Conservation (phyloP, 192 early-diverging fungal genomes). For the Umbelopsis isabellina region DNA sequence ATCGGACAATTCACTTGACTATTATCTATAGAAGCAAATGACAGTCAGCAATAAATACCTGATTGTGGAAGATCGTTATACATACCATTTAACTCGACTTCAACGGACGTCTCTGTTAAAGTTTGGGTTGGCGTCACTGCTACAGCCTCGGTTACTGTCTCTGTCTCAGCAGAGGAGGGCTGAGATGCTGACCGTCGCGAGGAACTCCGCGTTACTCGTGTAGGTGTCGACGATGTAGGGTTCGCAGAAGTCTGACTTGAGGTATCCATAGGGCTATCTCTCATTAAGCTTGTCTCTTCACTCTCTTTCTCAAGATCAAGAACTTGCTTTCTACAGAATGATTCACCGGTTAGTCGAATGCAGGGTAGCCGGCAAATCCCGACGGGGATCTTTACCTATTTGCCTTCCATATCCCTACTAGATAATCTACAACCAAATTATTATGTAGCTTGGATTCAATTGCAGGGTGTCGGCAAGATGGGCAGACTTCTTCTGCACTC, state of each 20-base stretch:
- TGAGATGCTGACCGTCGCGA: constrained; percentile 2
- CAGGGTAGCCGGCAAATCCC: background rate
- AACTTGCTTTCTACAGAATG: background rate
- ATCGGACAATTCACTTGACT: constrained; percentile 42
- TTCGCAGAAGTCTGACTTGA: background rate
- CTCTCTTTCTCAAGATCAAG: background rate
- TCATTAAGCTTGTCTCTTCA: background rate
- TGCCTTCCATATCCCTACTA: constrained; percentile 33
- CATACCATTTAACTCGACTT: background rate
- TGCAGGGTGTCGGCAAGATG: constrained; percentile 58
- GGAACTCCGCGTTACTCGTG: background rate
- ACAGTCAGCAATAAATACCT: background rate
- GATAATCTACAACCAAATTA: constrained; percentile 34
- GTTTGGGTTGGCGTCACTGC: background rate
- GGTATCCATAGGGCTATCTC: constrained; percentile 10
- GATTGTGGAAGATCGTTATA: background rate
- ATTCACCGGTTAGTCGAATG: background rate
- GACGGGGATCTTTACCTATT: constrained; percentile 19
- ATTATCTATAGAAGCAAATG: background rate
- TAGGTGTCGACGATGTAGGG: constrained; percentile 4
- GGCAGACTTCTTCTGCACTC: constrained; percentile 62
- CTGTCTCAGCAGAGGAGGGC: background rate
- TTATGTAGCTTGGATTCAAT: constrained; percentile 34
- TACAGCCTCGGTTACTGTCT: background rate
- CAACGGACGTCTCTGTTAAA: background rate